These are phyloP conservation scores for Sugiyamaella americana DNA, from an alignment of 805 yeast genomes.

Conservation along the genomic window DNA sequence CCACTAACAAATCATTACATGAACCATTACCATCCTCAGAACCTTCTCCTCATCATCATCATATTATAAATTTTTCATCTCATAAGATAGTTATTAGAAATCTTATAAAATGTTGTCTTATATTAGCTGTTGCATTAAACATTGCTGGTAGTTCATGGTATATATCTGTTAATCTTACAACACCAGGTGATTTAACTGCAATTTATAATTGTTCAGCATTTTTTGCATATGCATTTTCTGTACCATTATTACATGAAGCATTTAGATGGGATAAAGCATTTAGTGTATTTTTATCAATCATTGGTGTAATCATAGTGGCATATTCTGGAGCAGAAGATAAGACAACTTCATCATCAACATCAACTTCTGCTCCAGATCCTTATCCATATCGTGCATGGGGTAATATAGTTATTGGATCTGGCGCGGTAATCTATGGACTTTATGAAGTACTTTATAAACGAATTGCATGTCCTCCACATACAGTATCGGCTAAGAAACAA, in stretches of 20 bases:
- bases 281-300: constrained; percentile 65
- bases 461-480: constrained; percentile 65
- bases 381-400: constrained; percentile 64
- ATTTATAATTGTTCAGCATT: constrained; percentile 87
- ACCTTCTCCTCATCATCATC: background rate
- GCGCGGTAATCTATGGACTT: constrained; percentile 73
- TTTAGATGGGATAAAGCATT: constrained; percentile 56
- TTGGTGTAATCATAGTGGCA: constrained; percentile 75
- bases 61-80: background rate
- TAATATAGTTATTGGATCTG: constrained; percentile 60
- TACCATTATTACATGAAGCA: constrained; percentile 62
- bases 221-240: constrained; percentile 78
- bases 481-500: constrained; percentile 60
- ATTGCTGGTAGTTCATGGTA: constrained; percentile 84
- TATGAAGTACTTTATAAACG: constrained; percentile 81
- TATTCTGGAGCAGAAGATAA: constrained; percentile 41
- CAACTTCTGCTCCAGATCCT: background rate
- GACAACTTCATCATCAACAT: constrained; percentile 9
- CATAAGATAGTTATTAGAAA: background rate
- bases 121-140: constrained; percentile 54
- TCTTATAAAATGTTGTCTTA: constrained; percentile 38
- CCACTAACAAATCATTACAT: background rate
- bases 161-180: constrained; percentile 70
- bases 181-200: constrained; percentile 83
- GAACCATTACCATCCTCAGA: background rate